These are phyloP conservation scores for Naematelia encephala DNA, from an alignment of 768 basidiomycete species.

Conservation along the genomic window DNA sequence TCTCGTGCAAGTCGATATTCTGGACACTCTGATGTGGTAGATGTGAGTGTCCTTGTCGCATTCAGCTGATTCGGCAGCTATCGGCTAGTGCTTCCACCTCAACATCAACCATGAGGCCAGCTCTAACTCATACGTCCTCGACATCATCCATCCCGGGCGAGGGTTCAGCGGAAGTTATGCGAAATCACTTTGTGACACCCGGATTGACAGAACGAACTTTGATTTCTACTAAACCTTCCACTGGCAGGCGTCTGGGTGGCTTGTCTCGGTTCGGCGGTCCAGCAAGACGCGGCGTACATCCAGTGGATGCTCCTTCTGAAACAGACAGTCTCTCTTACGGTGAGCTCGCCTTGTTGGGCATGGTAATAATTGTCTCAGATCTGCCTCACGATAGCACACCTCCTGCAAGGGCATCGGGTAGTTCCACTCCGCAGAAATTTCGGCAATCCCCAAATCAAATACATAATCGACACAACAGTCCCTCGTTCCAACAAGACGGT, in stretches of 20 bases:
- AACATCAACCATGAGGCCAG: slow-evolving; percentile 27
- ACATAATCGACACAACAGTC: too few relatives aligned
- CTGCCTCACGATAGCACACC: background rate
- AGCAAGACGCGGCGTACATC: slow-evolving; percentile 29
- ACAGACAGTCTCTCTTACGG: background rate
- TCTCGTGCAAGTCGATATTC: slow-evolving; percentile 11
- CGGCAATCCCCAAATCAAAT: too few relatives aligned
- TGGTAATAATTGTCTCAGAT: background rate
- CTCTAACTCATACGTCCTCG: slow-evolving; percentile 28
- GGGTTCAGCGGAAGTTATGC: background rate
- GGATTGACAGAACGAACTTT: slow-evolving; percentile 35
- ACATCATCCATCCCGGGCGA: slow-evolving; percentile 18
- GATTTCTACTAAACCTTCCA: slow-evolving; percentile 23
- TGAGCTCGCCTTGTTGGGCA: background rate
- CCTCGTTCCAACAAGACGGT: too few relatives aligned
- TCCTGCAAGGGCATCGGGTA: too few relatives aligned
- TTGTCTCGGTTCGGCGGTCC: slow-evolving; percentile 44
- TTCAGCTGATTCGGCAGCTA: slow-evolving; percentile 9
- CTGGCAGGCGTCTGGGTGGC: slow-evolving; percentile 32
- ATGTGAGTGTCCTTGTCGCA: slow-evolving; percentile 10
- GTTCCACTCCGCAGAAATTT: too few relatives aligned
- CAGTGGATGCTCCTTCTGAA: slow-evolving; percentile 9
- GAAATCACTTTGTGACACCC: slow-evolving; percentile 28
- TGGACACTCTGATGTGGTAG: slow-evolving; percentile 2
- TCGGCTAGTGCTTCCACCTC: slow-evolving; percentile 25